Evolutionary conservation across 2,329 filamentous ascomycete genomes (phyloP), one percentile per base, ranked within the genome.

Genomic region (Fusarium denticulatum): DNA sequence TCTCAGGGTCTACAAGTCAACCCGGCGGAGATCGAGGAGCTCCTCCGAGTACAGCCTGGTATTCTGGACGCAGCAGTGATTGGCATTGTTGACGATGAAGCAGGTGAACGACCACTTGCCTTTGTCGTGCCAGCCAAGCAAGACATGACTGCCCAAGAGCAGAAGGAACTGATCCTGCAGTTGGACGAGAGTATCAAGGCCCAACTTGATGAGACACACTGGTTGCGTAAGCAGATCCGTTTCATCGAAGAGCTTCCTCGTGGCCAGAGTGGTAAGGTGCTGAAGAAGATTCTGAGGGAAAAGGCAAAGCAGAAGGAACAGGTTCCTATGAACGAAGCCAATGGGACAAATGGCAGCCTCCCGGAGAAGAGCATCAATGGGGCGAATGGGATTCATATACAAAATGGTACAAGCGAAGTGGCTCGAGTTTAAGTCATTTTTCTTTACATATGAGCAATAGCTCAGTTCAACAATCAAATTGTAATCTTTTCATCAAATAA

Each of bases 211-310:
- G 58, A 60, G 12, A 53, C 58, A 0, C 58, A 60, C 18, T 60
- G 58, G 58, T 6, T 60, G 1, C 58, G 58, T 1, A 53, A 53
- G 16, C 36, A 42, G n/a, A 42, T 55, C 8, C 46, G 47, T 5
- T 55, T 60, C 4, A 37, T 60, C 6, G 58, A 55, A 5, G 47
- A 53, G 15, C 47, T 60, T 14, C 58, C 58, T 1, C 9, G 47
- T 1, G 37, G 46, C 6, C 58, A 53, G 12, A 55, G 46, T 8
- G 58, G 58, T 1, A 60, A 60, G 24, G 58, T 60, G 2, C 9
- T 53, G 10, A 60, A 60, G 20, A 53, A 34, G 14, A 6, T 60
- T 20, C n/a, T 55, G 18, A 47, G 56, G n/a, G 56, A 59, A 16
- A 49, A 49, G 42, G 42, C 40, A 16, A 36, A 37, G 13, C 20